Evolutionary conservation across 352 stramenopile species (phyloP).

Genomic region (Thalassiosira exigua): DNA sequence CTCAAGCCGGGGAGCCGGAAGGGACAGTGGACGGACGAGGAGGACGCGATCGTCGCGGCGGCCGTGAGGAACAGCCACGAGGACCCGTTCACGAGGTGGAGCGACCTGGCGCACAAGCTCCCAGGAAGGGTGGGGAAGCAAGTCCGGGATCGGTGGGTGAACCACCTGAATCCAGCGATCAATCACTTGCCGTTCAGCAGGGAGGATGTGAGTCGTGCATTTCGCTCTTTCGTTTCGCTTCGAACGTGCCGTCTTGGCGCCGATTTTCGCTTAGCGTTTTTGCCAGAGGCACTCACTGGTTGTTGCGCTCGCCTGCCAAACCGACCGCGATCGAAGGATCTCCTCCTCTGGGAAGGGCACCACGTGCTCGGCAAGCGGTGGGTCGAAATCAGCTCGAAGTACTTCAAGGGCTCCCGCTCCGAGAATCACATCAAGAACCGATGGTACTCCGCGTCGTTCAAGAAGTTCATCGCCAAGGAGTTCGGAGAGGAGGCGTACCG

Average conservation of each 20-base stretch:
- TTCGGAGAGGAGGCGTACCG: conserved; percentile 81
- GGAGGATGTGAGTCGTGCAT: too few species aligned
- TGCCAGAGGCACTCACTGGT: too few species aligned
- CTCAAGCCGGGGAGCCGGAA: conserved; percentile 56
- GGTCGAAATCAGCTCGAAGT: conserved; percentile 83
- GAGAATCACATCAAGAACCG: conserved; percentile 87
- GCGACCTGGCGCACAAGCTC: conserved; percentile 50
- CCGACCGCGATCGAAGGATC: too few species aligned
- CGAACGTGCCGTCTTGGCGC: too few species aligned
- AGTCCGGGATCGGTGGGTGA: conserved; percentile 62
- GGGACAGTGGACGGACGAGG: conserved; percentile 60
- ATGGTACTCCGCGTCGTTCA: conserved; percentile 84
- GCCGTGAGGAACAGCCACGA: conserved; percentile 19
- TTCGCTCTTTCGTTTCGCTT: too few species aligned
- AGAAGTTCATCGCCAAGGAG: conserved; percentile 85
- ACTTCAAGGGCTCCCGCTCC: conserved; percentile 76
- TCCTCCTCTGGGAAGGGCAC: conserved; percentile 78
- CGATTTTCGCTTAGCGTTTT: too few species aligned
- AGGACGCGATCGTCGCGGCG: conserved; percentile 55
- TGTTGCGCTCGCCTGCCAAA: too few species aligned
- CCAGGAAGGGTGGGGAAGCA: conserved; percentile 54
- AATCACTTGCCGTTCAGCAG: conserved; percentile 56
- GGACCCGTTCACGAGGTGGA: conserved; percentile 51
- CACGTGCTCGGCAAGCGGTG: conserved; percentile 80
- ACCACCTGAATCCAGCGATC: conserved; percentile 62